Base-by-base conservation (phyloP, 345 rosid species). In the Brassica cretica region DNA sequence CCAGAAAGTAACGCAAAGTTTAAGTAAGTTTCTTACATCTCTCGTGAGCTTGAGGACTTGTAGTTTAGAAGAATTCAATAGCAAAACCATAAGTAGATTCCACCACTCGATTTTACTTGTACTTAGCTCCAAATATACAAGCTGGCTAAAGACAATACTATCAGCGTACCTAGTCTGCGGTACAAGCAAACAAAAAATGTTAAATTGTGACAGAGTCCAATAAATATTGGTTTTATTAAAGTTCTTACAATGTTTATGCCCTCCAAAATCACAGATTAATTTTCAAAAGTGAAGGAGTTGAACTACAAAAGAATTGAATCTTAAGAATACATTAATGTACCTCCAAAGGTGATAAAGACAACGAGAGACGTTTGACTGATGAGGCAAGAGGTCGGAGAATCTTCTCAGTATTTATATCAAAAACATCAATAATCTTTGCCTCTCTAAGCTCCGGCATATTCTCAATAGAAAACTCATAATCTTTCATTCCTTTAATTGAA, bases 321-420 rank as follows among this genome's bases (percentile, higher is more conserved):
- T 27, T 27, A 35, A 59, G n/a, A 6, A 60, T 71, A 24, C 56
- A 60, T 71, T 53, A 53, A 55, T 24, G 37, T 71, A 71, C 75
- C 75, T 60, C 27, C 61, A 60, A 37, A 60, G 35, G 75, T 1
- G 75, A 71, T 3, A 71, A 71, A 71, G 75, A 60, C 67, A 71
- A 60, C 58, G 39, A 60, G 29, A 71, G 58, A 60, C 58, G 67
- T 18, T 60, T 71, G 58, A 71, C 66, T 9, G 75, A 71, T 9
- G 75, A 71, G n/a, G 75, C 66, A 0, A 71, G n/a, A 41, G 75
- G 66, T 39, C 2, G 15, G 27, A 71, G 15, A 60, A 71, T 71
- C 35, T 71, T 71, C 25, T 24, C 67, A 25, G 75, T 60, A 35
- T 59, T 18, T 8, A 71, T 15, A 4, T 71, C 15, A 71, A 15